Conservation (phyloP, 352 stramenopile species). For the Pythium sukuiense region DNA sequence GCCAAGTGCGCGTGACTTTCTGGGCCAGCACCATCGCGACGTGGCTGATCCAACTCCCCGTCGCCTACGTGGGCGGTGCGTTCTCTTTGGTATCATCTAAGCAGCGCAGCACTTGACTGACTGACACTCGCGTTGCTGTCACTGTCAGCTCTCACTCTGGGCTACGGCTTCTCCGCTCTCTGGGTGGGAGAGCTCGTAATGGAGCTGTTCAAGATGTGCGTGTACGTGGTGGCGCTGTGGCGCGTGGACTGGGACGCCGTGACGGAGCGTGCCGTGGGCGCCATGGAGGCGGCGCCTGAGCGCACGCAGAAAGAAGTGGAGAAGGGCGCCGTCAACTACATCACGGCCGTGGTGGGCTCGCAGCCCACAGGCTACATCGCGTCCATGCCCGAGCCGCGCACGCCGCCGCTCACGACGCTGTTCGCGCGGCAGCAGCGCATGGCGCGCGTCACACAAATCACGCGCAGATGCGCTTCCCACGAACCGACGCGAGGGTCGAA, state of each 20-base stretch:
- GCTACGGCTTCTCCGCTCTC: slow-evolving; percentile 59
- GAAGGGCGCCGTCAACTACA: slow-evolving; percentile 59
- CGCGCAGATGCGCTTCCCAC: slow-evolving; percentile 27
- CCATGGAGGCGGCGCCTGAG: slow-evolving; percentile 45
- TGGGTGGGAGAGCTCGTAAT: slow-evolving; percentile 65
- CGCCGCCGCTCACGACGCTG: slow-evolving; percentile 43
- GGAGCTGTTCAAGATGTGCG: slow-evolving; percentile 63
- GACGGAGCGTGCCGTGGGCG: slow-evolving; percentile 41
- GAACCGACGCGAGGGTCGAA: slow-evolving; percentile 16
- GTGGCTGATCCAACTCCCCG: slow-evolving; percentile 66
- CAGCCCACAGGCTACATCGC: slow-evolving; percentile 55
- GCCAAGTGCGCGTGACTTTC: slow-evolving; percentile 64
- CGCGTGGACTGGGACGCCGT: slow-evolving; percentile 52
- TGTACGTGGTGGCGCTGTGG: slow-evolving; percentile 44
- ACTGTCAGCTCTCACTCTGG: slow-evolving; percentile 39
- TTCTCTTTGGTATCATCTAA: not conserved
- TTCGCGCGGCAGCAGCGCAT: slow-evolving; percentile 37
- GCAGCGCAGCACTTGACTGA: not conserved
- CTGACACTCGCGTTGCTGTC: not conserved
- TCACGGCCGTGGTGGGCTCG: slow-evolving; percentile 56
- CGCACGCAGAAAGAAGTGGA: slow-evolving; percentile 39
- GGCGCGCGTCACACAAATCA: slow-evolving; percentile 20
- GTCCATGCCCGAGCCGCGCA: slow-evolving; percentile 40
- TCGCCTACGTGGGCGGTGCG: slow-evolving; percentile 51
- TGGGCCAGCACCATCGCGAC: slow-evolving; percentile 61